A percentile compares a stretch with the other conserved stretches of the same genome.
Evolutionary conservation across 768 basidiomycete species (phyloP).

Genomic region (Pleurotus salmoneostramineus): DNA sequence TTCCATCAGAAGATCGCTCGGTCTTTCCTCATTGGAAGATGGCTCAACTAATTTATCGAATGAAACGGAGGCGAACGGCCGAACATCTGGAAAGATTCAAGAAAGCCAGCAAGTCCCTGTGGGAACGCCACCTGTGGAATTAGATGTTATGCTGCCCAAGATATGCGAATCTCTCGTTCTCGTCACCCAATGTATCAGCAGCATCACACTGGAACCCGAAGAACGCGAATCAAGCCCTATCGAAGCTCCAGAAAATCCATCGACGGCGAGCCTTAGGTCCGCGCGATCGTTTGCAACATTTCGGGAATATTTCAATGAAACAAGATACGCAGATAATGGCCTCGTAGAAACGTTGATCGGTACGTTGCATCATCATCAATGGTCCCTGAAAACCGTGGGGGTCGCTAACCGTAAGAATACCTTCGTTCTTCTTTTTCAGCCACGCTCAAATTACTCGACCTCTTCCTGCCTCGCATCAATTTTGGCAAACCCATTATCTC

Average conservation of each 20-base stretch:
- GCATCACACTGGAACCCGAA: constrained; percentile 54
- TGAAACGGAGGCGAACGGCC: neutral
- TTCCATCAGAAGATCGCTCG: constrained; percentile 47
- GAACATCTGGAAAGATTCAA: neutral
- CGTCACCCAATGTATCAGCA: constrained; percentile 70
- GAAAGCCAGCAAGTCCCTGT: neutral
- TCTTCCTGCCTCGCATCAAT: constrained; percentile 82
- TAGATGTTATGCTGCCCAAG: constrained; percentile 73
- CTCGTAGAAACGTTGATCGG: constrained; percentile 59
- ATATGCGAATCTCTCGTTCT: constrained; percentile 80
- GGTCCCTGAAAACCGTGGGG: too few relatives aligned
- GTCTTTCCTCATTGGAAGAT: constrained; percentile 13
- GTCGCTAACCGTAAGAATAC: neutral
- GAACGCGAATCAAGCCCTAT: constrained; percentile 20
- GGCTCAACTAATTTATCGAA: neutral
- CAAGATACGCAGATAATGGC: constrained; percentile 27
- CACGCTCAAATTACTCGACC: constrained; percentile 68
- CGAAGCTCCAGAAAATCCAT: constrained; percentile 14
- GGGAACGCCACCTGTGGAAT: constrained; percentile 28
- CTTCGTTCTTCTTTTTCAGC: constrained; percentile 35
- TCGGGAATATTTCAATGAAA: constrained; percentile 39
- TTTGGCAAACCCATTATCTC: constrained; percentile 59
- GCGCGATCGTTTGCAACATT: constrained; percentile 6
- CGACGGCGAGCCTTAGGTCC: constrained; percentile 1
- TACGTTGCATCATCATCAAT: constrained; percentile 21